Evolutionary conservation across 176 grass and related monocot species (phyloP).

Genomic region (Triticum urartu): DNA sequence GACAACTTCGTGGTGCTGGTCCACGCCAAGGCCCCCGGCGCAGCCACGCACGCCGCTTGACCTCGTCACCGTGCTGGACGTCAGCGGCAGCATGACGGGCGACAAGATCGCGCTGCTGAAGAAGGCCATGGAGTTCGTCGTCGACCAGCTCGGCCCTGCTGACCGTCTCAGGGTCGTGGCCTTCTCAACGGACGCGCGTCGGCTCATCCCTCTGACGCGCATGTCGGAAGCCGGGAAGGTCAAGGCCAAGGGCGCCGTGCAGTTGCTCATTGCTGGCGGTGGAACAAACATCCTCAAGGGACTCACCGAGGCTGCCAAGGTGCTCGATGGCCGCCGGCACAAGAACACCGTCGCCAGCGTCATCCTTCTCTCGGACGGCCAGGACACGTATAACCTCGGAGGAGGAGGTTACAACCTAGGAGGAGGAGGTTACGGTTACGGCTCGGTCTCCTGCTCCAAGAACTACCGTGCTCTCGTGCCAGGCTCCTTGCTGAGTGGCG

Average conservation of each 20-base stretch:
- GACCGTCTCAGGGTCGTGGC: slow-evolving; percentile 74
- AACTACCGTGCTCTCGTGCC: slow-evolving; percentile 67
- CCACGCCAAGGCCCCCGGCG: slow-evolving; percentile 32
- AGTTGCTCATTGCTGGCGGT: slow-evolving; percentile 43
- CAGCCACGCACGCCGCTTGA: slow-evolving; percentile 23
- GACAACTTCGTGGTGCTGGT: slow-evolving; percentile 38
- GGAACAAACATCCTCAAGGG: slow-evolving; percentile 78
- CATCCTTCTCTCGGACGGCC: slow-evolving; percentile 86
- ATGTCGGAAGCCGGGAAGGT: slow-evolving; percentile 39
- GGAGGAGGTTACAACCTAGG: background rate
- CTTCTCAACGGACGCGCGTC: slow-evolving; percentile 53
- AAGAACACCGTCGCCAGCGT: slow-evolving; percentile 68
- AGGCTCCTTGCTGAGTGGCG: slow-evolving; percentile 12
- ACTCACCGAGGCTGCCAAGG: slow-evolving; percentile 49
- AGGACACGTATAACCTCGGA: slow-evolving; percentile 43
- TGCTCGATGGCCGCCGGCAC: slow-evolving; percentile 53
- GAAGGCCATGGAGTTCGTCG: slow-evolving; percentile 79
- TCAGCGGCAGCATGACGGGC: slow-evolving; percentile 46
- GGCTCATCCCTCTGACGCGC: slow-evolving; percentile 40
- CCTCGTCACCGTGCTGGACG: slow-evolving; percentile 49
- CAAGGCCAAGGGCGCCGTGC: slow-evolving; percentile 54
- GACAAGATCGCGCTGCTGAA: slow-evolving; percentile 66
- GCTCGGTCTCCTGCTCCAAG: background rate
- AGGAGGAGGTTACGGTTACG: background rate
- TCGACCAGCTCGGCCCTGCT: slow-evolving; percentile 57